Evolutionary conservation across 176 grass and related monocot genomes (phyloP).

Genomic region (Lolium multiflorum): DNA sequence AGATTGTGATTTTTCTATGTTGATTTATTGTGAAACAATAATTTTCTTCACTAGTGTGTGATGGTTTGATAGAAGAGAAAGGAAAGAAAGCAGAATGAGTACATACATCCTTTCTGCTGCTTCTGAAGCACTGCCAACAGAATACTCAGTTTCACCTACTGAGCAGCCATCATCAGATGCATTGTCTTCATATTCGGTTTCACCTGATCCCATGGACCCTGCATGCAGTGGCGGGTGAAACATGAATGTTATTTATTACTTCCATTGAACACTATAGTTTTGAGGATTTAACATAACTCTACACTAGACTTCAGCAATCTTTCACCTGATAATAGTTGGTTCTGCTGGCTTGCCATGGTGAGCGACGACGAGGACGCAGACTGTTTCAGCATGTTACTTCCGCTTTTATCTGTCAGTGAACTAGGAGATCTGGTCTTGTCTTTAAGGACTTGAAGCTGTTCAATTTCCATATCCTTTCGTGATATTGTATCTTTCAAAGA

Average conservation of each 20-base stretch:
- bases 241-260: conserved; percentile 14
- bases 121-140: conserved; percentile 66
- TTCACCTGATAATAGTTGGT: conserved; percentile 43
- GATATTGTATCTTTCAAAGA: conserved; percentile 87
- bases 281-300: conserved; percentile 36
- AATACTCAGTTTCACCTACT: conserved; percentile 72
- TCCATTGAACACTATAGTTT: conserved; percentile 46
- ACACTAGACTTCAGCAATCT: conserved; percentile 13
- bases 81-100: conserved; percentile 2
- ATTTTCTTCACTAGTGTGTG: neutral
- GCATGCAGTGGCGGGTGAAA: conserved; percentile 25
- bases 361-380: conserved; percentile 49
- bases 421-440: conserved; percentile 59
- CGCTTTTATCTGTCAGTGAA: conserved; percentile 51
- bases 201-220: conserved; percentile 47
- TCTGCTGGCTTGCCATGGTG: conserved; percentile 49
- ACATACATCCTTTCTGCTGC: conserved; percentile 50
- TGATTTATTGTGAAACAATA: neutral
- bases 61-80: neutral
- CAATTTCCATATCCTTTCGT: conserved; percentile 90
- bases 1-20: neutral
- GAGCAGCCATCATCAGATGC: conserved; percentile 73
- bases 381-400: conserved; percentile 47
- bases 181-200: conserved; percentile 72
- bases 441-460: conserved; percentile 71